Conservation (phyloP, 176 grass and related monocot species). For the Cenchrus americanus region DNA sequence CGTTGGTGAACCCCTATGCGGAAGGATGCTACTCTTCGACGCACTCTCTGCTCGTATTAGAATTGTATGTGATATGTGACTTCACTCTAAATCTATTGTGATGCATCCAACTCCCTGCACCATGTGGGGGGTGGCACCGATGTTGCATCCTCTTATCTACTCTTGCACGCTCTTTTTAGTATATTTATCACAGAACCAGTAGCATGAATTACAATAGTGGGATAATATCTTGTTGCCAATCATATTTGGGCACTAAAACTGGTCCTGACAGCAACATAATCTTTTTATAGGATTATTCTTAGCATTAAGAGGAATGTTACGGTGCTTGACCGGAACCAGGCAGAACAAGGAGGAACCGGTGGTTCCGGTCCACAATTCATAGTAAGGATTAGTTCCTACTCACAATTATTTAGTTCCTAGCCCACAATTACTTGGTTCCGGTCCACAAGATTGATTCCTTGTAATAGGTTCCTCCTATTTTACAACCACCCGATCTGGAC, state of each 20-base stretch:
- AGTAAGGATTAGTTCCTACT: too few relatives aligned
- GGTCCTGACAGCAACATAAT: not conserved
- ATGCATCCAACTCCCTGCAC: not conserved
- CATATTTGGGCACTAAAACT: conserved; percentile 1
- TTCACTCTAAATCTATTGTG: conserved; percentile 31
- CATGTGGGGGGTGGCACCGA: not conserved
- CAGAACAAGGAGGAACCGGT: too few relatives aligned
- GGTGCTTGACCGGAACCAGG: too few relatives aligned
- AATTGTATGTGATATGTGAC: conserved; percentile 71
- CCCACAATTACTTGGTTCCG: too few relatives aligned
- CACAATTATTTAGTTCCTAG: too few relatives aligned
- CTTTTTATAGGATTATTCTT: conserved; percentile 4
- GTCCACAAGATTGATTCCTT: too few relatives aligned
- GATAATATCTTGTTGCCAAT: not conserved
- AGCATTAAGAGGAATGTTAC: too few relatives aligned
- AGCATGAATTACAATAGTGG: conserved; percentile 1
- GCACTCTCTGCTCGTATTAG: conserved; percentile 74
- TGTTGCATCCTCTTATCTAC: not conserved
- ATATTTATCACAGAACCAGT: conserved; percentile 24
- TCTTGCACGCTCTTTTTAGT: not conserved
- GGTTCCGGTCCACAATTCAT: too few relatives aligned
- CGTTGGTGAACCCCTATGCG: conserved; percentile 88
- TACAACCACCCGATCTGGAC: too few relatives aligned
- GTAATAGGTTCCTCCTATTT: too few relatives aligned
- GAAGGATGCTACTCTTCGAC: conserved; percentile 95